phyloP scores from a whole-genome alignment of 257 asterid genomes.

The Linderniella brevidens region DNA sequence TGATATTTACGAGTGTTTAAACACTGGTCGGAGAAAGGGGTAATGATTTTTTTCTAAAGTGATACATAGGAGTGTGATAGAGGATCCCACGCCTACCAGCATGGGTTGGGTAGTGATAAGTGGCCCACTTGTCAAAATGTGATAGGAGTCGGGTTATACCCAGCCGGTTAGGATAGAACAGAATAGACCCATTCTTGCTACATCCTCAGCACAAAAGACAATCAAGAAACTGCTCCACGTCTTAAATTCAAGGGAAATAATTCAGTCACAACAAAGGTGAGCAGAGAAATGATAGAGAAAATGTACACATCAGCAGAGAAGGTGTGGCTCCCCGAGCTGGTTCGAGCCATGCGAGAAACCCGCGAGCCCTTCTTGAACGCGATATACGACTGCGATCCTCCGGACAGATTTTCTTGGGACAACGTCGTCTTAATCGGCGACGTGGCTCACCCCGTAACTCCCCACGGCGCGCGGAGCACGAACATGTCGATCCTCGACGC shows the following conservation, averaged over 20 bases:
- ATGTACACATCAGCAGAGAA: constrained; percentile 60
- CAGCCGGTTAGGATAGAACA: no score
- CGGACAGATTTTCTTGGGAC: constrained; percentile 43
- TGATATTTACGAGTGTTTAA: no score
- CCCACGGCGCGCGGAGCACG: constrained; percentile 87
- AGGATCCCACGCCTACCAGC: no score
- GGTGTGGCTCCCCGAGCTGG: constrained; percentile 53
- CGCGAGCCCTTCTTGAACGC: constrained; percentile 61
- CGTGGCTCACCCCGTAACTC: constrained; percentile 89
- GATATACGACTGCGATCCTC: constrained; percentile 63
- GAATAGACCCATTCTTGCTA: neutral
- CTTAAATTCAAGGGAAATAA: constrained; percentile 35
- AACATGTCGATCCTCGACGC: constrained; percentile 87
- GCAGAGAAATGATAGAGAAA: constrained; percentile 35
- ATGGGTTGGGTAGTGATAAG: no score
- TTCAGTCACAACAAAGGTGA: constrained; percentile 72
- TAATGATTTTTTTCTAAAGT: no score
- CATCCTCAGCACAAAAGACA: neutral
- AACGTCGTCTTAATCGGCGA: constrained; percentile 69
- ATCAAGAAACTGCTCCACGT: neutral
- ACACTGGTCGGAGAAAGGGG: no score
- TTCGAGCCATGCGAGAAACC: constrained; percentile 41
- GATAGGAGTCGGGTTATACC: no score
- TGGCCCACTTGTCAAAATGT: no score
- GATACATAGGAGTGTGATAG: no score